These are phyloP conservation scores for Physcomitrellopsis africana DNA, from an alignment of 225 moss, liverwort and hornwort species.

Conservation along the genomic window DNA sequence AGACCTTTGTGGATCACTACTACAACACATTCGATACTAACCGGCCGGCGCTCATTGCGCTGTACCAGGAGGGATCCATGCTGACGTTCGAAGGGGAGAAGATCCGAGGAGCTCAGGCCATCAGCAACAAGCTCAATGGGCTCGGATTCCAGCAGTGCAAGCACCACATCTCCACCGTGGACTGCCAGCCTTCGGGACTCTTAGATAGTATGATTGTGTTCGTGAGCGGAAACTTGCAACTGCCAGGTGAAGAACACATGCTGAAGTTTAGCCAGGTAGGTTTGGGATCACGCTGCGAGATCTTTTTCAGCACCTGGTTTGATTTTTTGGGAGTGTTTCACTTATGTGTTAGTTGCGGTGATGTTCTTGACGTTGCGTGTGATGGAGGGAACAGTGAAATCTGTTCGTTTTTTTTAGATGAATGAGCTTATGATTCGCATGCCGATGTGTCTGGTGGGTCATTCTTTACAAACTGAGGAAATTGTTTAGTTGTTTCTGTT, in stretches of 20 bases:
- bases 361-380: no score
- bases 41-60: constrained; percentile 45
- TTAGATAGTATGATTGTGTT: constrained; percentile 60
- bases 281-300: neutral
- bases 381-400: no score
- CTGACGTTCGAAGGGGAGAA: constrained; percentile 71
- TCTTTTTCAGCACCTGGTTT: neutral
- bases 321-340: neutral
- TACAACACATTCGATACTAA: constrained; percentile 61
- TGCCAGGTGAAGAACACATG: constrained; percentile 55
- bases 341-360: no score
- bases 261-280: constrained; percentile 71
- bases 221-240: constrained; percentile 58
- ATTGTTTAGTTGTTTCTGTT: no score
- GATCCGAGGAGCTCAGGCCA: constrained; percentile 65
- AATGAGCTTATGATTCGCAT: no score
- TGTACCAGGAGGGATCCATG: constrained; percentile 70
- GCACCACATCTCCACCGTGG: constrained; percentile 63
- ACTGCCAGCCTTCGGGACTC: constrained; percentile 65
- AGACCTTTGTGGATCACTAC: constrained; percentile 66
- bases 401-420: no score
- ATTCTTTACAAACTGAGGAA: no score
- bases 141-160: constrained; percentile 57
- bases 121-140: constrained; percentile 58
- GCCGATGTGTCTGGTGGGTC: no score